Evolutionary conservation across 2,329 filamentous ascomycete genomes (phyloP).

Genomic region (Blumeria graminis): DNA sequence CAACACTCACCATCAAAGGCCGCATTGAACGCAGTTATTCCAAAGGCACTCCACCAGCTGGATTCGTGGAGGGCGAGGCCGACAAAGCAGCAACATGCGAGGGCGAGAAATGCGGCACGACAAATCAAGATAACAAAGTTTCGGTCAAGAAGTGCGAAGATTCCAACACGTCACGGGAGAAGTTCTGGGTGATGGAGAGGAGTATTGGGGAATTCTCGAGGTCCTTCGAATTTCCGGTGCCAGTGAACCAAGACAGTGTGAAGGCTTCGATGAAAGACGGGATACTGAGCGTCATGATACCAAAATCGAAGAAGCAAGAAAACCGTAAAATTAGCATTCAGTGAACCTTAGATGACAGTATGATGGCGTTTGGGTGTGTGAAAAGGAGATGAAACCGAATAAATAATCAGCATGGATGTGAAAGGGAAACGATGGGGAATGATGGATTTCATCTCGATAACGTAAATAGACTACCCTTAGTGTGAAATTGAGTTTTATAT

Average conservation of each 20-base stretch:
- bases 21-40: conserved; percentile 32
- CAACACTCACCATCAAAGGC: conserved; percentile 48
- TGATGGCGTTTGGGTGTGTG: too few species aligned
- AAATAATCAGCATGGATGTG: too few species aligned
- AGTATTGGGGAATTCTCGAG: conserved; percentile 17
- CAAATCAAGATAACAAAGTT: too few species aligned
- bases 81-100: too few species aligned
- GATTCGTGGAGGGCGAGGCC: not conserved
- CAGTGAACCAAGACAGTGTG: conserved; percentile 37
- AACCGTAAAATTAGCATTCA: conserved; percentile 27
- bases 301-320: conserved; percentile 38
- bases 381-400: too few species aligned
- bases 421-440: too few species aligned
- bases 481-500: too few species aligned
- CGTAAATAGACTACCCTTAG: too few species aligned
- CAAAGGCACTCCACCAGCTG: not conserved
- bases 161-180: not conserved
- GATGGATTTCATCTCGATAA: too few species aligned
- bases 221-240: conserved; percentile 40
- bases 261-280: conserved; percentile 39
- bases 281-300: conserved; percentile 36
- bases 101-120: too few species aligned
- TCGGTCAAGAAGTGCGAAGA: too few species aligned
- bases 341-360: too few species aligned
- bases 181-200: conserved; percentile 44